Base-by-base conservation (phyloP, 75 land plant genomes). In the Pseudotsuga menziesii region DNA sequence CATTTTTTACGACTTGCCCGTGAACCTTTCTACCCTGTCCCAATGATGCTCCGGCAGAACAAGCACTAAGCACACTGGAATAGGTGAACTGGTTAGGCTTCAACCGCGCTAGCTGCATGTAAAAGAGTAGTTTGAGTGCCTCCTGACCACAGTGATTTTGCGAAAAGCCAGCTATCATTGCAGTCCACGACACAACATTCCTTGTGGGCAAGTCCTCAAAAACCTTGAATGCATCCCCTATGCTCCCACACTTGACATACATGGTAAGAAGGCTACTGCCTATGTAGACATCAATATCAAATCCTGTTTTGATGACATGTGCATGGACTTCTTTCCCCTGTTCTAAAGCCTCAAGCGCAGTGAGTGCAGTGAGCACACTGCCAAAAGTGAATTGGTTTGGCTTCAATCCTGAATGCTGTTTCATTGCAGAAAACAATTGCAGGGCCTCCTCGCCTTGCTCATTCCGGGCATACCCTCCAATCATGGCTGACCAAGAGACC, bases 51-150 rank as follows among this genome's bases (percentile, higher is more conserved):
- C 84, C 85, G 13, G 41, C 35, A 1, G 85, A 80, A 78, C 91
- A 91, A 7, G 93, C 93, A 56, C 82, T 84, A 20, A 91, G 57
- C 3, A 75, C 82, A 62, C 81, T 75, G 0, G 86, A 74, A 35
- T 80, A 75, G 2, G 91, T 91, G 77, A 85, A 88, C 15, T 75
- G 72, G 59, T 91, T 87, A 11, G 89, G 89, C 67, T 57, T 6
- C 16, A 82, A 77, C 32, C 22, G 7, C 1, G 23, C 57, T 3
- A 57, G 55, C 58, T 29, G 26, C 82, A 81, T 81, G n/a, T 15
- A 59, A 9, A 9, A 55, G 48, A 79, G 78, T 20, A 78, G 29
- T 29, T 58, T 61, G 17, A 80, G 48, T 35, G 82, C 83, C n/a
- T 72, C 62, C 9, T 73, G 55, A 41, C 61, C 57, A 59, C 9